phyloP scores from a whole-genome alignment of 2,329 filamentous ascomycete species.

The Monilinia aucupariae region DNA sequence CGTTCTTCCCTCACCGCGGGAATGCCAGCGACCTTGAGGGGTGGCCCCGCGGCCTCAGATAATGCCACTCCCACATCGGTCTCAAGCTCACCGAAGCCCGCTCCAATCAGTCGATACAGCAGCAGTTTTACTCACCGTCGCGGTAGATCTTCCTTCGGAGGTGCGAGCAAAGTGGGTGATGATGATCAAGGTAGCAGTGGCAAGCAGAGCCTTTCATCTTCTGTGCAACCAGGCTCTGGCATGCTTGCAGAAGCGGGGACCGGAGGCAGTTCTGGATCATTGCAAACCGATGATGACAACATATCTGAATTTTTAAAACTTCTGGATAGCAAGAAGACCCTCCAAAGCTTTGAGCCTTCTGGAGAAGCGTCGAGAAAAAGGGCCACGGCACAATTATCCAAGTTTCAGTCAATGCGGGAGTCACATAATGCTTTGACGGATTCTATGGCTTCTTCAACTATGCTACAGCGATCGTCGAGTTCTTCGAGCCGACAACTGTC shows the following conservation, averaged over 20 bases:
- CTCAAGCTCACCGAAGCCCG: constrained; percentile 72
- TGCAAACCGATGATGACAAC: constrained; percentile 78
- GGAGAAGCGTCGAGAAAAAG: constrained; percentile 66
- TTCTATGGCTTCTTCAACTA: constrained; percentile 84
- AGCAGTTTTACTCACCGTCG: constrained; percentile 90
- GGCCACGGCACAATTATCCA: constrained; percentile 73
- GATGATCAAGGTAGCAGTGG: constrained; percentile 76
- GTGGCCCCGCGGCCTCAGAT: constrained; percentile 57
- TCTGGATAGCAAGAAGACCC: constrained; percentile 81
- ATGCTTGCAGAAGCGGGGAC: constrained; percentile 66
- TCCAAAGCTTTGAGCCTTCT: constrained; percentile 68
- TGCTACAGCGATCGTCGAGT: constrained; percentile 76
- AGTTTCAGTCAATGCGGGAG: constrained; percentile 84
- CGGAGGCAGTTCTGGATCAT: constrained; percentile 60
- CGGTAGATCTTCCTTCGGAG: constrained; percentile 69
- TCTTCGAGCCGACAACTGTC: constrained; percentile 59
- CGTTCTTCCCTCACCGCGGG: constrained; percentile 68
- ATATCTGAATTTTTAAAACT: constrained; percentile 90
- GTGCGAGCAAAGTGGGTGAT: constrained; percentile 58
- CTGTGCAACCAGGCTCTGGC: constrained; percentile 69
- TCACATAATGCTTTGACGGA: constrained; percentile 86
- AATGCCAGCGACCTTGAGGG: constrained; percentile 67
- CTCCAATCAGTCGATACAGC: constrained; percentile 76
- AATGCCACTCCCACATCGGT: constrained; percentile 58
- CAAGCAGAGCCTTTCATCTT: constrained; percentile 69